Conservation (phyloP, 495 filamentous ascomycete species). For the Penicillium cinerascens region DNA sequence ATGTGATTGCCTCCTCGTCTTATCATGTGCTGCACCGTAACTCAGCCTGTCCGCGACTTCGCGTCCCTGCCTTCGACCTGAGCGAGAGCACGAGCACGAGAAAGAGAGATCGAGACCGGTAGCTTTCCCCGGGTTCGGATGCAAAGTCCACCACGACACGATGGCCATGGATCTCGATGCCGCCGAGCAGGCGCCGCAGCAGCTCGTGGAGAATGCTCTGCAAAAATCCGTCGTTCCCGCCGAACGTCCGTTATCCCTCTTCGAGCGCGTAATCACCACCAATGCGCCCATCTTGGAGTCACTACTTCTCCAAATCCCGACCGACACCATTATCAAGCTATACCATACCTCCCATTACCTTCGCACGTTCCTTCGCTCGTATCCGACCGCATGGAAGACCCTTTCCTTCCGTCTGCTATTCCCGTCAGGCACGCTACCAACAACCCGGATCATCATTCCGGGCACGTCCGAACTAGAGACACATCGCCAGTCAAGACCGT, state of each 20-base stretch:
- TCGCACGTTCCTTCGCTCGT: conserved; percentile 51
- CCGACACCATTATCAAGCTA: conserved; percentile 52
- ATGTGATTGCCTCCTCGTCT: conserved; percentile 24
- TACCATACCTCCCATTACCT: conserved; percentile 56
- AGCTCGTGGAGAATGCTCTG: conserved; percentile 27
- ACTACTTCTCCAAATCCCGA: conserved; percentile 55
- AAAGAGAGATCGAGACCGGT: conserved; percentile 1
- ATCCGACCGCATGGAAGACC: conserved; percentile 59
- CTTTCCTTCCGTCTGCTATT: conserved; percentile 56
- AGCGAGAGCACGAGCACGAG: neutral
- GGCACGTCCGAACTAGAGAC: conserved; percentile 33
- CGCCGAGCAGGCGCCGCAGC: conserved; percentile 15
- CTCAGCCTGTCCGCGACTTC: conserved; percentile 33
- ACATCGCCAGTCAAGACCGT: conserved; percentile 50
- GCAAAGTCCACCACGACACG: conserved; percentile 7
- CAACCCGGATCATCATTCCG: conserved; percentile 32
- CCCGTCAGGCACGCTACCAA: conserved; percentile 38
- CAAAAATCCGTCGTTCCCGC: conserved; percentile 23
- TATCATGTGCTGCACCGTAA: conserved; percentile 39
- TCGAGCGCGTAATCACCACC: conserved; percentile 52
- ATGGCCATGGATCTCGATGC: conserved; percentile 14
- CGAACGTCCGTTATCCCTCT: conserved; percentile 41
- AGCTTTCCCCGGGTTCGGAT: conserved; percentile 11
- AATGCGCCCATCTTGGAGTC: conserved; percentile 57
- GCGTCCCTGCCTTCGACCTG: conserved; percentile 23